These are phyloP conservation scores for Metschnikowia cerradonensis DNA, from an alignment of 805 yeast genomes.

Conservation along the genomic window DNA sequence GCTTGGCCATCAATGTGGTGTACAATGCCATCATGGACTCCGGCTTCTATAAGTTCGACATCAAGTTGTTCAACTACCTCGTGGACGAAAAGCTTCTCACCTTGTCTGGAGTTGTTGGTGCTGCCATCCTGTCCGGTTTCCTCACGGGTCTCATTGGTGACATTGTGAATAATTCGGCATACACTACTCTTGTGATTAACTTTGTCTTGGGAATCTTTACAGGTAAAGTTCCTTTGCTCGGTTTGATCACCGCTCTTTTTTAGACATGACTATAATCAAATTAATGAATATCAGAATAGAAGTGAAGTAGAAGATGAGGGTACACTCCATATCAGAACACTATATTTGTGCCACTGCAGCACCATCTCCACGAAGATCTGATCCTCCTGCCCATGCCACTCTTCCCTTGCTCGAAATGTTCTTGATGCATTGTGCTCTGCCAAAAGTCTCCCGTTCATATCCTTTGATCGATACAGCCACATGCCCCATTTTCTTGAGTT, in stretches of 20 bases:
- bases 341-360: constrained; percentile 56
- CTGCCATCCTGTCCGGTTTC: constrained; percentile 15
- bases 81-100: constrained; percentile 14
- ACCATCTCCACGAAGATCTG: constrained; percentile 85
- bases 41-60: constrained; percentile 17
- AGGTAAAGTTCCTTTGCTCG: constrained; percentile 12
- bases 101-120: constrained; percentile 8
- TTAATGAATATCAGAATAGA: too few species aligned
- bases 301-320: too few species aligned
- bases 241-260: constrained; percentile 9
- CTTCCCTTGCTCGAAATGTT: constrained; percentile 39
- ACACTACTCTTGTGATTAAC: constrained; percentile 11
- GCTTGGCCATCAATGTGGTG: constrained; percentile 20
- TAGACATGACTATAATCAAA: not conserved
- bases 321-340: not conserved
- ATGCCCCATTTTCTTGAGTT: constrained; percentile 55
- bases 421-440: constrained; percentile 72
- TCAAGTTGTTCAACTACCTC: constrained; percentile 16
- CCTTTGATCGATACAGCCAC: constrained; percentile 43
- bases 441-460: constrained; percentile 44
- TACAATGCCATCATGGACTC: constrained; percentile 16
- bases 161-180: constrained; percentile 11
- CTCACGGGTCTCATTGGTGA: constrained; percentile 9
- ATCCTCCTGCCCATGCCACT: constrained; percentile 62
- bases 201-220: constrained; percentile 13